A percentile compares a stretch with the other conserved stretches of the same genome.
Conservation (phyloP, 805 yeast species). For the Myxozyma neotropica region DNA sequence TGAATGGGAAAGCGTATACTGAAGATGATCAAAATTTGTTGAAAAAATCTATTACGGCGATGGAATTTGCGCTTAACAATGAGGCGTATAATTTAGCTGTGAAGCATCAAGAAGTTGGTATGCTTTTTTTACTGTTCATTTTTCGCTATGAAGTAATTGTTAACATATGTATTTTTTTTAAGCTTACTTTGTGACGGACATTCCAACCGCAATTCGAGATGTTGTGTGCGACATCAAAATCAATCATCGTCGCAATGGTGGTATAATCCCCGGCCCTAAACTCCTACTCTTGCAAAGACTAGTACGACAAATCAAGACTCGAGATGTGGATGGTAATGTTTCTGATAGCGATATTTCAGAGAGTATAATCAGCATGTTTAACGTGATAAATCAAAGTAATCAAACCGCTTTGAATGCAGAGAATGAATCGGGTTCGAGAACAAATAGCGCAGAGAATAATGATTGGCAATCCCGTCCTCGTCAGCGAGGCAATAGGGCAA, state of each 20-base stretch:
- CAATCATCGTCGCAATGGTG: slow-evolving; percentile 43
- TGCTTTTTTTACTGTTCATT: background rate
- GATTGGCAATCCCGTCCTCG: too few species aligned
- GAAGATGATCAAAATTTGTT: slow-evolving; percentile 49
- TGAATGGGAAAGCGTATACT: slow-evolving; percentile 35
- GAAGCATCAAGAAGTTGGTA: slow-evolving; percentile 63
- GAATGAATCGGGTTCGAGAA: background rate
- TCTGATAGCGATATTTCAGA: slow-evolving; percentile 52
- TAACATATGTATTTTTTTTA: background rate
- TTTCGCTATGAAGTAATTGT: background rate
- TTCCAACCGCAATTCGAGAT: slow-evolving; percentile 48
- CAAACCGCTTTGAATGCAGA: background rate
- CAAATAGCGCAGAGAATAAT: background rate
- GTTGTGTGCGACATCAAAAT: slow-evolving; percentile 24
- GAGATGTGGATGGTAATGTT: slow-evolving; percentile 42
- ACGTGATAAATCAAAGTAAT: background rate
- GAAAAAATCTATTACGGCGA: slow-evolving; percentile 48
- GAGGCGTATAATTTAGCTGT: slow-evolving; percentile 61
- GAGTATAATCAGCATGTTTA: background rate
- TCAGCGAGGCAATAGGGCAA: background rate
- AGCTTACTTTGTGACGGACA: background rate
- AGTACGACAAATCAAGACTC: slow-evolving; percentile 10
- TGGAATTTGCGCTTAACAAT: slow-evolving; percentile 55
- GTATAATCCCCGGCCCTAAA: slow-evolving; percentile 43
- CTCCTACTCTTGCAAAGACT: slow-evolving; percentile 13